Percentiles rank a stretch among this genome's conserved stretches.
phyloP scores from a whole-genome alignment of 2,329 filamentous ascomycete genomes.

The Whalleya microplaca region DNA sequence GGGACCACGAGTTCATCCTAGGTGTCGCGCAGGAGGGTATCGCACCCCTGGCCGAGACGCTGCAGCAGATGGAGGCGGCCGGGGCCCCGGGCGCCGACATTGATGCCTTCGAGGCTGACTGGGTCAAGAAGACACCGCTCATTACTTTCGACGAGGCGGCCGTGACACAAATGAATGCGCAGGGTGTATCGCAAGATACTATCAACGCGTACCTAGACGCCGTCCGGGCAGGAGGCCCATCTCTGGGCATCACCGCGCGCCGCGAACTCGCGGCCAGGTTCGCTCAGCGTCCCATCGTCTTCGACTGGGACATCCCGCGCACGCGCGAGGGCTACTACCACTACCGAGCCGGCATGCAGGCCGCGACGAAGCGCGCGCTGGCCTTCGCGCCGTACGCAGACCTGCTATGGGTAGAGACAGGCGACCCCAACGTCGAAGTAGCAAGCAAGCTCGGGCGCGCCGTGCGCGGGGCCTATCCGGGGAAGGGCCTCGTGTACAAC shows the following conservation, averaged over 20 bases:
- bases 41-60: conserved; percentile 81
- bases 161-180: conserved; percentile 69
- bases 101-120: conserved; percentile 81
- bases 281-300: conserved; percentile 71
- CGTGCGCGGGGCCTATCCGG: conserved; percentile 70
- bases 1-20: conserved; percentile 96
- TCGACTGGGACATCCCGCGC: conserved; percentile 89
- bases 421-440: conserved; percentile 80
- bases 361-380: conserved; percentile 90
- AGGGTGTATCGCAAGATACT: conserved; percentile 65
- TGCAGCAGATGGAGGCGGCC: conserved; percentile 85
- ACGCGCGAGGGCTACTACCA: conserved; percentile 95
- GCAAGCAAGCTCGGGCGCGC: conserved; percentile 75
- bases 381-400: conserved; percentile 92
- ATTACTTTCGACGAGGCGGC: conserved; percentile 93
- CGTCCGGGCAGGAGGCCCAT: conserved; percentile 61
- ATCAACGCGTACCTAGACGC: conserved; percentile 70
- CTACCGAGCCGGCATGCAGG: conserved; percentile 79
- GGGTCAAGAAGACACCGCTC: conserved; percentile 85
- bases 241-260: conserved; percentile 79
- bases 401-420: conserved; percentile 96
- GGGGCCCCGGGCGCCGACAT: conserved; percentile 82
- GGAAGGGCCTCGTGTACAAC: conserved; percentile 95
- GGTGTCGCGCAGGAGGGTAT: conserved; percentile 76
- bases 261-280: conserved; percentile 71